Base-by-base conservation (phyloP, 352 stramenopile species). In the Pythium apleroticum region DNA sequence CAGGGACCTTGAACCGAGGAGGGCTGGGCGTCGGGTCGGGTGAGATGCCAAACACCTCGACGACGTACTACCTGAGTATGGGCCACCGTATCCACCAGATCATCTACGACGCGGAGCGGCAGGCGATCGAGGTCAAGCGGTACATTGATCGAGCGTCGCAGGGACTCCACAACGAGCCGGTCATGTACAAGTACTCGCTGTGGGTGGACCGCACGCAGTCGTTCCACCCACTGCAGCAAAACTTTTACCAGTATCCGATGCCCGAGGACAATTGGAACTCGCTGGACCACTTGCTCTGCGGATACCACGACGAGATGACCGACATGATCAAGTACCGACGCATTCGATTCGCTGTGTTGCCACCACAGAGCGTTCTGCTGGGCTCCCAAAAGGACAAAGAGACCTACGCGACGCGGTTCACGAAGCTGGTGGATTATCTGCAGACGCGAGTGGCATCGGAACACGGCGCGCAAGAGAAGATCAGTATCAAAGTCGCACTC, bases 231-330 rank as follows among this genome's bases (percentile, higher is more conserved):
- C 68, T 89, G 41, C 80, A 89, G 39, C 85, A 93, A 49, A 75
- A 76, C 35, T 93, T 93, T 39, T 77, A 90, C 43, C 73, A 84
- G 50, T 88, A 86, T 50, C 81, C 82, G 11, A 73, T 82, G 37
- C 80, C 80, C 8, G 79, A 93, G 66, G 78, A 90, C 57, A 91
- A 90, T 46, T 93, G 85, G 85, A 93, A 93, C 59, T 72, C 80
- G 1, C 53, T 89, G 10, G 85, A 93, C 43, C 86, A 91, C 45
- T 66, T 93, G 35, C 65, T 93, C 3, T 93, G 81, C 31, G 85
- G 82, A 4, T 93, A 91, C 45, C 72, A 88, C 25, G 82, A 91
- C 33, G 75, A 89, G 15, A 91, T 93, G 82, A 69, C 75, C 19
- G 82, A 93, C 48, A 65, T 63, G 31, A 89, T 80, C 60, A 91